Conservation (phyloP, 352 stramenopile species). For the Pythium periplocum region DNA sequence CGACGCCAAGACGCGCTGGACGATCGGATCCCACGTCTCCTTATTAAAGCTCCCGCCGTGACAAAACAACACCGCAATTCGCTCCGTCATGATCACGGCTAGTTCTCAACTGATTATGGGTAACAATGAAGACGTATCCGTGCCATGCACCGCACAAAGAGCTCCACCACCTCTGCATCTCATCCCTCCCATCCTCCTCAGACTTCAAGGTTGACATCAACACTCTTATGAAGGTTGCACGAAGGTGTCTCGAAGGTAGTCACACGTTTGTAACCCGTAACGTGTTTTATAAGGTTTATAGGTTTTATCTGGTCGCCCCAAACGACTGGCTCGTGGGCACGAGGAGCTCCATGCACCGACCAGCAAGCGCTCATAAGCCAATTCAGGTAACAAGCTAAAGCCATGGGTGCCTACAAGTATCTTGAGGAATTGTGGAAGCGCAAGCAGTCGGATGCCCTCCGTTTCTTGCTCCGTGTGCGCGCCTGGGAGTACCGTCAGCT, state of each 20-base stretch:
- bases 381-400: constrained; percentile 24
- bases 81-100: not conserved
- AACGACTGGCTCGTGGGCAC: constrained; percentile 13
- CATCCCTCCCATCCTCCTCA: too few species aligned
- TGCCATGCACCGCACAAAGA: too few species aligned
- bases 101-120: too few species aligned
- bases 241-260: too few species aligned
- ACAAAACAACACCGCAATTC: constrained; percentile 26
- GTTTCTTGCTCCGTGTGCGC: constrained; percentile 98
- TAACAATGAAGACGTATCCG: too few species aligned
- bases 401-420: constrained; percentile 99
- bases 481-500: constrained; percentile 98
- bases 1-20: constrained; percentile 21
- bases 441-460: constrained; percentile 99
- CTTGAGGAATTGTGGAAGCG: constrained; percentile 99
- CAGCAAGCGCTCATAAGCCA: constrained; percentile 9
- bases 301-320: not conserved
- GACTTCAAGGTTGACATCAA: too few species aligned
- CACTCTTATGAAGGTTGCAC: too few species aligned
- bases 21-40: constrained; percentile 32
- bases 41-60: constrained; percentile 34
- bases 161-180: too few species aligned
- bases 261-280: too few species aligned
- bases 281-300: too few species aligned
- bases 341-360: not conserved